Evolutionary conservation across 1,284 basidiomycete species (phyloP), one percentile per base, ranked within the genome.

Genomic region (Bjerkandera adusta): DNA sequence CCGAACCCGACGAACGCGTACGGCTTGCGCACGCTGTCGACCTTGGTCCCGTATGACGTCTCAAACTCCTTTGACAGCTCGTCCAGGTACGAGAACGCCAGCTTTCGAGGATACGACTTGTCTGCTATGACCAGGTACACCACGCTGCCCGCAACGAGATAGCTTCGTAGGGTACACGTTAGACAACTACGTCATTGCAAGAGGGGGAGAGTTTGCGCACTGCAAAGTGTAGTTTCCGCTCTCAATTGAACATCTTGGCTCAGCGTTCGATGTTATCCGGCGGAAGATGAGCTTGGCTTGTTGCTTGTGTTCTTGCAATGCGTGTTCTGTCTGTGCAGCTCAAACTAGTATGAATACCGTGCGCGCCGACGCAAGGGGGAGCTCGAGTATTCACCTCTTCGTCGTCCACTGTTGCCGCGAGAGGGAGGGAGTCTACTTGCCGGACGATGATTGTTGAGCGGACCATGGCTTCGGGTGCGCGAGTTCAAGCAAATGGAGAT

Each of bases 1-100:
- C 92, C 92, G 62, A 97, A 97, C 41, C 93, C 92, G 55, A 97
- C 89, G 65, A 97, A 97, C 21, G 94, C 93, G 65, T 97, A 97
- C 21, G 94, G 94, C 65, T 93, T 89, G 53, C 88, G 81, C 15
- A 85, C 85, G 16, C 75, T 75, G 55, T 93, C 91, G 8, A 96
- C 89, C 68, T 92, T 94, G 11, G 85, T 75, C n/a, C 89, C 92
- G 65, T 95, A 95, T n/a, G 86, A 88, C 43, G 79, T 79, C 36
- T 84, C 77, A 62, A 99, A 99, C 69, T 99, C 96, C 63, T 97
- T 97, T 24, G 92, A 90, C 27, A 99, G 76, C 69, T 99, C 96
- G 58, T 98, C 95, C 39, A 99, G 81, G 68, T 95, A 99, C 12
- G 92, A 92, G 69, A 99, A 99, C 0, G 95, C 94, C 20, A 99